A percentile compares a stretch with the other conserved stretches of the same genome.
These are phyloP conservation scores for Xylariaceae sp. DNA, from an alignment of 2,329 filamentous ascomycete genomes.

Conservation along the genomic window DNA sequence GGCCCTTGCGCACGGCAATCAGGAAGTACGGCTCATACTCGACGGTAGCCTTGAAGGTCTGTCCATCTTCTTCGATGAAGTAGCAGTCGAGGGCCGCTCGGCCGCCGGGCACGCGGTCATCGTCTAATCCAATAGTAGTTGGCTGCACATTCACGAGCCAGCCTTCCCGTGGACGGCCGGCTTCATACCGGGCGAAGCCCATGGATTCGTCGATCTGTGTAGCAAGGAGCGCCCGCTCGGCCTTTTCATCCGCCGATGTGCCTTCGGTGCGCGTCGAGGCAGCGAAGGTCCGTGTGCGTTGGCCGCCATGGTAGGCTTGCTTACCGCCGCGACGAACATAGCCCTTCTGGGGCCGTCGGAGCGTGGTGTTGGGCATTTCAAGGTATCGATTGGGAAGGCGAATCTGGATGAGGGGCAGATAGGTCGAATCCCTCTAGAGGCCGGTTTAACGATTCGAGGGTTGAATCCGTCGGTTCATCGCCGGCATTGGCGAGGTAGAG, in stretches of 20 bases:
- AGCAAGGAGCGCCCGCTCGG: conserved; percentile 77
- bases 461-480: conserved; percentile 4
- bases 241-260: conserved; percentile 88
- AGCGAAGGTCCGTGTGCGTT: conserved; percentile 71
- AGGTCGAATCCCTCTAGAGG: conserved; percentile 4
- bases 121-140: conserved; percentile 68
- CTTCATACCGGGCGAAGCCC: conserved; percentile 89
- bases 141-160: conserved; percentile 97
- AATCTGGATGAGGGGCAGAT: conserved; percentile 4
- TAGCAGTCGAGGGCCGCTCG: conserved; percentile 93
- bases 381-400: neutral
- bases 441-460: conserved; percentile 9
- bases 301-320: conserved; percentile 63
- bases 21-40: conserved; percentile 97
- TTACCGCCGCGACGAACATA: conserved; percentile 66
- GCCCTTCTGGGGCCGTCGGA: conserved; percentile 60
- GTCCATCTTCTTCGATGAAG: conserved; percentile 85
- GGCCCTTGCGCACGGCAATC: conserved; percentile 80
- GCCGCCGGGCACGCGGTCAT: conserved; percentile 77
- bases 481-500: conserved; percentile 14
- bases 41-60: conserved; percentile 91
- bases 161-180: conserved; percentile 72
- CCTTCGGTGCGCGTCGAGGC: conserved; percentile 73
- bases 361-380: conserved; percentile 55
- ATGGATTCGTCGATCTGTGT: conserved; percentile 91